phyloP scores from a whole-genome alignment of 2,329 filamentous ascomycete genomes.

The Epichloe glyceriae region DNA sequence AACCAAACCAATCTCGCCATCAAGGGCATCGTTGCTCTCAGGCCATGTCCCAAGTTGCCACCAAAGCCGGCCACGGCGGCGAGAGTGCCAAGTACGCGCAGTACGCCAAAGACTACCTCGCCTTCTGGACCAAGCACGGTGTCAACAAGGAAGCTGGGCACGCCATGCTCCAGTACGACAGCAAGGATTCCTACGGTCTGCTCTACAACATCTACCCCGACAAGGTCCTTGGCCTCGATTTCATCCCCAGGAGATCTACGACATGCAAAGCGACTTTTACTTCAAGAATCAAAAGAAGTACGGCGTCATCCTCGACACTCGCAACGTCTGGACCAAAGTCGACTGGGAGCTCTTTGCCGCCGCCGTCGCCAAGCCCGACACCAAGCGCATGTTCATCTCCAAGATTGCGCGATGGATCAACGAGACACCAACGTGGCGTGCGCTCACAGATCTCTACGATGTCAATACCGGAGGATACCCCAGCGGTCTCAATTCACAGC shows the following conservation, averaged over 20 bases:
- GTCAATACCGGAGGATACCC: conserved; percentile 56
- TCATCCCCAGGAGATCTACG: conserved; percentile 64
- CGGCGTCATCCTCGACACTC: conserved; percentile 70
- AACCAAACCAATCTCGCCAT: conserved; percentile 74
- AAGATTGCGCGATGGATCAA: conserved; percentile 63
- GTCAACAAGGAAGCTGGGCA: conserved; percentile 58
- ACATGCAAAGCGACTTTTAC: conserved; percentile 69
- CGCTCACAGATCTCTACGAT: conserved; percentile 68
- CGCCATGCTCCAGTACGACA: conserved; percentile 67
- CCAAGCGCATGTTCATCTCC: conserved; percentile 52
- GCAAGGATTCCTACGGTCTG: conserved; percentile 34
- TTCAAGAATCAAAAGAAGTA: conserved; percentile 56
- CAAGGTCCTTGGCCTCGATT: conserved; percentile 59
- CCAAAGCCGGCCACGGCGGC: conserved; percentile 41
- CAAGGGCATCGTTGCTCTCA: conserved; percentile 76
- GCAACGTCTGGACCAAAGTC: conserved; percentile 71
- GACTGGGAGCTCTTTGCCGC: conserved; percentile 83
- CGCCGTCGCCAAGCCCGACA: conserved; percentile 51
- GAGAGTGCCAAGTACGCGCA: conserved; percentile 45
- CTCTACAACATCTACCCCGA: conserved; percentile 80
- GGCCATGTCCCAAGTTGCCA: conserved; percentile 62
- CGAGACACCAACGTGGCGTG: conserved; percentile 54
- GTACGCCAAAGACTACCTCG: conserved; percentile 57
- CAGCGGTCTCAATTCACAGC: conserved; percentile 58
- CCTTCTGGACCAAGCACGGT: conserved; percentile 57